Evolutionary conservation across 805 yeast species (phyloP), one percentile per base, ranked within the genome.

Genomic region (Cyberlindnera euphorbiae): DNA sequence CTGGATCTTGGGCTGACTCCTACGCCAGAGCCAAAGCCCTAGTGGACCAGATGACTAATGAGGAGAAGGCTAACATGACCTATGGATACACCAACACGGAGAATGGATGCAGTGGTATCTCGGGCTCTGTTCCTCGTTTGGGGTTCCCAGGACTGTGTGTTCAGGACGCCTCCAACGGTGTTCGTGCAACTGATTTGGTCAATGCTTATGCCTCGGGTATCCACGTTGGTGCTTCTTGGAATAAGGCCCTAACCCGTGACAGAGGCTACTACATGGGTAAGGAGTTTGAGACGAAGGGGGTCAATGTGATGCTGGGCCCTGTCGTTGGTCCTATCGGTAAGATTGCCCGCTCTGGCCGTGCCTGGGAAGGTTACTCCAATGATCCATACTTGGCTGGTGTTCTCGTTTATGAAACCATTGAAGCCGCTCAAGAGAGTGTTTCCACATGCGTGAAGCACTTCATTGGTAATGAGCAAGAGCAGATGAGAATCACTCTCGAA

Each of bases 291-390:
- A 19, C 32, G 1, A 36, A 36, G 26, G 39, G 39, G 27, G 35
- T 32, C 14, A 36, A 28, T 24, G 39, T 36, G 11, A 17, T 17
- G 12, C 35, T 36, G 6, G 39, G 39, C 5, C 39, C 39, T n/a
- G 39, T 36, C 11, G 39, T 36, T 15, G 39, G 39, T 7, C 39
- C 39, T 6, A 26, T 36, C 14, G 39, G 39, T 14, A 15, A 17
- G 12, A 28, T 31, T 28, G 39, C 39, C 15, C 21, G 27, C 5
- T 34, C 35, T 32, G 39, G 39, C 5, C 30, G 39, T 21, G 31
- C 31, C 33, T 36, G 39, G 39, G 39, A 36, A 18, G 39, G 39
- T 12, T 36, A 31, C 35, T 32, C 39, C 29, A 36, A 32, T 18
- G 39, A 36, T 15, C 39, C 39, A 11, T 36, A 36, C 26, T 32